Conservation (phyloP, 1,284 basidiomycete genomes). For the Peniophora sp. region DNA sequence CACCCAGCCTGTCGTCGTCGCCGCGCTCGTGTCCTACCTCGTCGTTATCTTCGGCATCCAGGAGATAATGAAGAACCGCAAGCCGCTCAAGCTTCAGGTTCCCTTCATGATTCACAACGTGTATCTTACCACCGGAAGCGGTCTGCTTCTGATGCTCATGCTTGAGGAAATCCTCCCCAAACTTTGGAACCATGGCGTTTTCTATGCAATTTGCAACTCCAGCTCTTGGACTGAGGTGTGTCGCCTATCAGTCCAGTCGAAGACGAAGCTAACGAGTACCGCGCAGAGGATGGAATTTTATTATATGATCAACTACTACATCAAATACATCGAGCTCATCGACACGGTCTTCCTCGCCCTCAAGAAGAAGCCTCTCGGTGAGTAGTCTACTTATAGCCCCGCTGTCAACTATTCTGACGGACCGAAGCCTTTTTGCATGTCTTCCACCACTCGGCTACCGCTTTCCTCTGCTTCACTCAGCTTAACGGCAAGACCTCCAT, state of each 20-base stretch:
- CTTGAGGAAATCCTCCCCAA: slow-evolving; percentile 85
- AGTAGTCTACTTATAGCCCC: slow-evolving; percentile 17
- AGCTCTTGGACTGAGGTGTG: slow-evolving; percentile 80
- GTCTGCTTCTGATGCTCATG: slow-evolving; percentile 79
- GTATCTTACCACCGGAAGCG: slow-evolving; percentile 77
- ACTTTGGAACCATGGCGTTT: slow-evolving; percentile 61
- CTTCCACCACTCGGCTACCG: slow-evolving; percentile 99
- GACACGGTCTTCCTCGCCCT: slow-evolving; percentile 97
- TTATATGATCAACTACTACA: slow-evolving; percentile 98
- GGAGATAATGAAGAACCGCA: slow-evolving; percentile 75
- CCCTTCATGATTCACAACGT: slow-evolving; percentile 94
- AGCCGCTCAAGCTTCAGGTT: slow-evolving; percentile 72
- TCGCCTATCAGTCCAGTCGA: slow-evolving; percentile 12
- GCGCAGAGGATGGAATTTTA: slow-evolving; percentile 77
- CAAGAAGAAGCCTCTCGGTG: slow-evolving; percentile 96
- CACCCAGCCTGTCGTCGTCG: slow-evolving; percentile 65
- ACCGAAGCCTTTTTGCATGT: slow-evolving; percentile 88
- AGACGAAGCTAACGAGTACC: neutral
- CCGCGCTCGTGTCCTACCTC: slow-evolving; percentile 75
- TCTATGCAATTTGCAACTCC: slow-evolving; percentile 73
- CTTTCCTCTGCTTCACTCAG: slow-evolving; percentile 90
- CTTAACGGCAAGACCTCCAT: slow-evolving; percentile 89
- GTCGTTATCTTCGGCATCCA: slow-evolving; percentile 84
- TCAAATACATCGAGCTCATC: slow-evolving; percentile 90
- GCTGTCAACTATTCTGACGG: slow-evolving; percentile 6